Evolutionary conservation across 2,329 filamentous ascomycete genomes (phyloP).

Genomic region (Gyromitra esculenta): DNA sequence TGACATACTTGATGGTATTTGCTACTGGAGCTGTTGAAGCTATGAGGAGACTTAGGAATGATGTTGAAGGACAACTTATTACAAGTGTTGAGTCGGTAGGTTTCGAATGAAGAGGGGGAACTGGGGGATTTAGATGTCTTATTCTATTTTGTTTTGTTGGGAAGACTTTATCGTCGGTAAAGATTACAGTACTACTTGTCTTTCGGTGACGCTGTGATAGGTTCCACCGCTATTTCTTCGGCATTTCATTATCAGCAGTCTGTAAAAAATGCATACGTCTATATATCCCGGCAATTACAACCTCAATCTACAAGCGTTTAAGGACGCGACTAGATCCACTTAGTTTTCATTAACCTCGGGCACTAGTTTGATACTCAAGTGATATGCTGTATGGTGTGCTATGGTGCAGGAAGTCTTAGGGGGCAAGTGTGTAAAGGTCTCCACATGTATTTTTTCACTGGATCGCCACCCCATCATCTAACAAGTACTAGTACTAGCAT

Average conservation of each 20-base stretch:
- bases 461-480: too few species aligned
- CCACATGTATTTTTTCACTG: too few species aligned
- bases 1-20: conserved; percentile 64
- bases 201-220: conserved; percentile 6
- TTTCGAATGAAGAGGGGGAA: background rate
- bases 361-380: too few species aligned
- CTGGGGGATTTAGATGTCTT: conserved; percentile 3
- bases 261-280: conserved; percentile 17
- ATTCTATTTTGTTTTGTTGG: conserved; percentile 6
- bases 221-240: background rate
- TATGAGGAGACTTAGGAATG: background rate
- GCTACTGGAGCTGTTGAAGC: conserved; percentile 29
- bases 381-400: too few species aligned
- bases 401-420: too few species aligned
- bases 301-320: too few species aligned
- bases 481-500: too few species aligned
- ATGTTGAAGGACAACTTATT: conserved; percentile 34
- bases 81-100: background rate
- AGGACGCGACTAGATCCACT: too few species aligned
- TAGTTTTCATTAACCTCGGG: too few species aligned
- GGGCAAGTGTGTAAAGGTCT: too few species aligned
- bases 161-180: background rate
- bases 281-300: background rate
- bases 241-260: background rate
- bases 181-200: conserved; percentile 2